Evolutionary conservation across 257 asterid genomes (phyloP).

Genomic region (Catharanthus roseus): DNA sequence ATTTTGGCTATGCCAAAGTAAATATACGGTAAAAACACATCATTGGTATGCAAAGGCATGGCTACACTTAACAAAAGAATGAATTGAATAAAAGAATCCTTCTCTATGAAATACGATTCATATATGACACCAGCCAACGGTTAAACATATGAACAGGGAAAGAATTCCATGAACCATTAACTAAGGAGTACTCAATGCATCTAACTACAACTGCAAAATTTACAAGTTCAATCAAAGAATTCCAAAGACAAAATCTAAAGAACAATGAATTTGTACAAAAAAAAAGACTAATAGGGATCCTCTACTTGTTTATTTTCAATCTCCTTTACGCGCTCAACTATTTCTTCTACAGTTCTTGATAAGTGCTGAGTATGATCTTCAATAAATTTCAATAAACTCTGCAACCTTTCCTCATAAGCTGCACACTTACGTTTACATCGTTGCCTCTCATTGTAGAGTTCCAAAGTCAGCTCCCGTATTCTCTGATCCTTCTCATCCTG

Average conservation of each 20-base stretch:
- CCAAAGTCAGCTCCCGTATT: conserved; percentile 23
- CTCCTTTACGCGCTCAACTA: conserved; percentile 21
- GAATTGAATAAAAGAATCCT: too few relatives aligned
- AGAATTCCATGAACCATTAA: neutral
- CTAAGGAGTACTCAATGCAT: neutral
- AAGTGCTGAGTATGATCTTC: conserved; percentile 24
- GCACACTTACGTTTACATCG: conserved; percentile 19
- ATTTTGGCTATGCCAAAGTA: too few relatives aligned
- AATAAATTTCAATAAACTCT: conserved; percentile 16
- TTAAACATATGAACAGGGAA: neutral
- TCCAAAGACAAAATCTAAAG: neutral
- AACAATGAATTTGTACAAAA: conserved; percentile 5
- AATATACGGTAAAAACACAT: too few relatives aligned
- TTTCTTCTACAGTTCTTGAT: conserved; percentile 20
- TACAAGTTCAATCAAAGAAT: neutral
- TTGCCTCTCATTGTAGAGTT: conserved; percentile 26
- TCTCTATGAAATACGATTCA: too few relatives aligned
- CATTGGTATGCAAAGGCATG: too few relatives aligned
- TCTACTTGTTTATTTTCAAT: conserved; percentile 12
- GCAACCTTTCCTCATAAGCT: conserved; percentile 26
- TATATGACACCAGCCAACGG: neutral
- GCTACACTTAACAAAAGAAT: too few relatives aligned
- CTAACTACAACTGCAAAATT: neutral
- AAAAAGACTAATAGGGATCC: conserved; percentile 5
- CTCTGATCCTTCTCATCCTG: conserved; percentile 26